Base-by-base conservation (phyloP, 1,139 yeast genomes). In the Hemisphaericaspora xylofermentans region DNA sequence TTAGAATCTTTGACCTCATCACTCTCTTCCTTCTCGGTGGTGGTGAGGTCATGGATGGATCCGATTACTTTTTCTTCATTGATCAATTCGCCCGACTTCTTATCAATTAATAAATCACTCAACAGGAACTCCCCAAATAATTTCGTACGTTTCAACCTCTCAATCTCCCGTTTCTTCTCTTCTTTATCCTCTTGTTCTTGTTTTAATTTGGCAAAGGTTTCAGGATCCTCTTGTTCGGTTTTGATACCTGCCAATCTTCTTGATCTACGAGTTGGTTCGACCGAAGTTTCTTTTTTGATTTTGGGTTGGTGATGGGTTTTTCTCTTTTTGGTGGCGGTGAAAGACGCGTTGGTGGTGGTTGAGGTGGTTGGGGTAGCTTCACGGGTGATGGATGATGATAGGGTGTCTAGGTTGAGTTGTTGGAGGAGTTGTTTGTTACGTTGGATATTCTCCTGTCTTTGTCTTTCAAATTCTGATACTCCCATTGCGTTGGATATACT, bases 391-490 rank as follows among this genome's bases (percentile, higher is more conserved):
- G 71, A 61, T 10, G 55, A 56, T 12, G 61, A 56, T 25, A 69
- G 45, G 30, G 66, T 53, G 43, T 71, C 74, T 21, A 72, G 61
- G 26, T 71, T 63, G 44, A 72, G 57, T 43, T 62, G 61, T 39
- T 65, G 57, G 30, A 72, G 58, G 33, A 72, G 61, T 41, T 68
- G 72, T 42, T 62, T 61, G 53, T 72, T 72, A 33, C 76, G 52
- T 42, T 62, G 64, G 49, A 72, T 72, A 46, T 72, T 72, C 45
- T 68, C 87, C 53, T 77, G 81, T 44, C 94, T 68, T 53, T 82
- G 83, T 51, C 68, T 75, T 60, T 86, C 94, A 56, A 85, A 83
- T 30, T 82, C 86, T 2, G 85, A 75, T 26, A 82, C 46, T 25
- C 58, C 59, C 56, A 61, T 61, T 46, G 28, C 27, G 32, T n/a